Base-by-base conservation (phyloP, 805 yeast genomes). In the Candida koratica region DNA sequence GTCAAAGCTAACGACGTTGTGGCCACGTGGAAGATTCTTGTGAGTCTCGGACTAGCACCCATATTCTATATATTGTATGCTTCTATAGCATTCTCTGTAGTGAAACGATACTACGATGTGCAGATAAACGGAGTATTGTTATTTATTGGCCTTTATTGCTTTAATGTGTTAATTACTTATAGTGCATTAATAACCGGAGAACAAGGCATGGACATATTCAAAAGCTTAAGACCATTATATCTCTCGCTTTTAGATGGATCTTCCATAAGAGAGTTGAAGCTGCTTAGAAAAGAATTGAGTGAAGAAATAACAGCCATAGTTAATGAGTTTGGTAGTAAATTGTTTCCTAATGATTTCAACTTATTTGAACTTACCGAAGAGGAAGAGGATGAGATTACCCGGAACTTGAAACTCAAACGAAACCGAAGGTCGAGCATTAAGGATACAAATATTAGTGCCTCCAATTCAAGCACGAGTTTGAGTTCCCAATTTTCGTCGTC, bases 1-100 rank as follows among this genome's bases (percentile, higher is more conserved):
- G 81, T 93, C 42, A 79, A 80, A 52, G 98, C 95, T 12, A 82
- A 79, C 39, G 98, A 93, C 58, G 97, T 93, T 17, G 75, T 93
- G 41, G 97, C 97, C 2, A 89, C 97, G 1, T 93, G 98, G 98
- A 93, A 93, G 60, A 81, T 93, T 31, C 67, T 93, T 44, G 87
- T 90, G 25, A 79, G 89, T 22, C 74, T 93, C 75, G 94, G 90
- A 4, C 63, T 86, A 36, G 94, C 97, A 0, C 98, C 98, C 2
- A 56, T 86, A 27, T 64, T 93, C 18, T 93, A 90, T 65, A 76
- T 79, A 24, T 67, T 84, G 39, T 93, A 93, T 61, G 87, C 97
- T 0, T 55, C 74, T 3, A 44, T 84, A 11, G 43, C 41, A 3
- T 12, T 25, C 10, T 37, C 25, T 17, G 12, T 32, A 4, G 56